Percentiles rank a stretch among this genome's conserved stretches.
These are phyloP conservation scores for Tephrocybe sp. DNA, from an alignment of 768 basidiomycete species.

Conservation along the genomic window DNA sequence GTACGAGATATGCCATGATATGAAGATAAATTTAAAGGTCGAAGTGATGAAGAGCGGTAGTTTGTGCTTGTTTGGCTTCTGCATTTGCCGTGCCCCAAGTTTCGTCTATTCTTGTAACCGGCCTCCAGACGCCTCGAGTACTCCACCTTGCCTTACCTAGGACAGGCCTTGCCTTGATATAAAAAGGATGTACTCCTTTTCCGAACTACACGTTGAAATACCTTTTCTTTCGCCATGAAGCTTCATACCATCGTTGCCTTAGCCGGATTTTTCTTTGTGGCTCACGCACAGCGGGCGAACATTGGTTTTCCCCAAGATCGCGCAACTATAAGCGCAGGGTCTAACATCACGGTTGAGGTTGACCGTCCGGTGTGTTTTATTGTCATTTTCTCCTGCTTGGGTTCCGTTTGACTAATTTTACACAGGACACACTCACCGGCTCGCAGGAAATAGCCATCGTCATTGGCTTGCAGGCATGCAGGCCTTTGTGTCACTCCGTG, in stretches of 20 bases:
- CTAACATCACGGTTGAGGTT: slow-evolving; percentile 39
- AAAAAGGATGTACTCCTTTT: no score
- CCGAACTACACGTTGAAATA: no score
- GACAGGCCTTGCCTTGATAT: no score
- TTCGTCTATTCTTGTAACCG: no score
- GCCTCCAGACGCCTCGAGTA: no score
- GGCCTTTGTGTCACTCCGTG: slow-evolving; percentile 21
- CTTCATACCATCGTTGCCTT: slow-evolving; percentile 4
- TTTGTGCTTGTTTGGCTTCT: no score
- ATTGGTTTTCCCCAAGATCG: slow-evolving; percentile 41
- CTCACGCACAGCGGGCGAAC: slow-evolving; percentile 36
- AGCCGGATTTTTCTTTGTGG: slow-evolving; percentile 26
- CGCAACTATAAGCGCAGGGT: slow-evolving; percentile 33
- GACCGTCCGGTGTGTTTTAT: slow-evolving; percentile 43
- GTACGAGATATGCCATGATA: no score
- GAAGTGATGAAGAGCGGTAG: no score
- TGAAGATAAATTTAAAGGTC: no score
- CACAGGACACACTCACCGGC: slow-evolving; percentile 33
- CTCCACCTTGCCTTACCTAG: no score
- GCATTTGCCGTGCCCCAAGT: no score
- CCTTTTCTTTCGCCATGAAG: no score
- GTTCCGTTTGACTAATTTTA: background rate
- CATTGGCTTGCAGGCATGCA: slow-evolving; percentile 40
- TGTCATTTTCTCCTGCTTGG: background rate
- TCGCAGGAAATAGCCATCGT: slow-evolving; percentile 45